Evolutionary conservation across 176 grass and related monocot genomes (phyloP).

Genomic region (Carex pumila): DNA sequence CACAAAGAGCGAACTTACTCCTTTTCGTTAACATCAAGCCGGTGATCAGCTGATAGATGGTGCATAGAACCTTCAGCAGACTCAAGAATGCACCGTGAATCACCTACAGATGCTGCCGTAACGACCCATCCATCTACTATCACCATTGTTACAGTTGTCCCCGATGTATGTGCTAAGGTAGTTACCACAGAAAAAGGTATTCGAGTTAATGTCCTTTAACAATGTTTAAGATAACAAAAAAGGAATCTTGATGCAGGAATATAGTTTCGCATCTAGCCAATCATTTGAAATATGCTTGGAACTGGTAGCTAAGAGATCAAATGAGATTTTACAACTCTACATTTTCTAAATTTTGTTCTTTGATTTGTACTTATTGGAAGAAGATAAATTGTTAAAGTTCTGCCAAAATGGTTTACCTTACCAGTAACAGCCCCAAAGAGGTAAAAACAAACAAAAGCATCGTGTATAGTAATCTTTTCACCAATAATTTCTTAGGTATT

Average conservation of each 20-base stretch:
- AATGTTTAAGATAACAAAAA: neutral
- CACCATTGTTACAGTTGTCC: conserved; percentile 89
- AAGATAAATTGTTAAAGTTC: neutral
- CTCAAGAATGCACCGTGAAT: conserved; percentile 88
- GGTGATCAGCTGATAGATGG: conserved; percentile 76
- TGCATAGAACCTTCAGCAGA: conserved; percentile 75
- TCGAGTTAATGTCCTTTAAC: neutral
- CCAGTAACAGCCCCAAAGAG: neutral
- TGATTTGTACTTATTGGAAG: neutral
- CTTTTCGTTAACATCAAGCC: conserved; percentile 71
- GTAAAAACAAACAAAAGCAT: neutral
- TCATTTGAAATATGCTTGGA: neutral
- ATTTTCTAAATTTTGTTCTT: neutral
- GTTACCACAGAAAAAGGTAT: neutral
- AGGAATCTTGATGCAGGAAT: neutral
- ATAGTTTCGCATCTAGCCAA: neutral
- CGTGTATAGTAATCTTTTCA: neutral
- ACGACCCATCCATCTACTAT: conserved; percentile 95
- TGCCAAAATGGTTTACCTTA: neutral
- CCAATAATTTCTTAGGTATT: neutral
- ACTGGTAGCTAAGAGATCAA: neutral
- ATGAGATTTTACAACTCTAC: neutral
- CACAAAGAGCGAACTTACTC: conserved; percentile 48
- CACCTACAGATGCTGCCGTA: conserved; percentile 81
- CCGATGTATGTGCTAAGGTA: conserved; percentile 57